Percentiles rank a stretch among this genome's conserved stretches.
phyloP scores from a whole-genome alignment of 257 asterid species.

The Penstemon davidsonii region DNA sequence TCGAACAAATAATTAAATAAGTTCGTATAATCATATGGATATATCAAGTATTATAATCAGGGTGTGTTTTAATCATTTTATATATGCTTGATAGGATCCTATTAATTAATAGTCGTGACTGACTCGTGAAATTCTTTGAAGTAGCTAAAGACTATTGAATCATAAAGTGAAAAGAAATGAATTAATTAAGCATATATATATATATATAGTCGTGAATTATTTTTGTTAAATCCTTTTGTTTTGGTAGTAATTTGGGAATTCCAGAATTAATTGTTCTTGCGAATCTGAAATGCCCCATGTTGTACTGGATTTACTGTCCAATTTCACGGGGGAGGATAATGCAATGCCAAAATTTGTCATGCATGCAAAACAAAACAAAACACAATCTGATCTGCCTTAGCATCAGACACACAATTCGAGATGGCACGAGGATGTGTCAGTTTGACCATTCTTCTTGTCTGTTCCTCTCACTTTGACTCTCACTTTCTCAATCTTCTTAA shows the following conservation, averaged over 20 bases:
- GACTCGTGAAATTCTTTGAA: not conserved
- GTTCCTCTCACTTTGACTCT: constrained; percentile 31
- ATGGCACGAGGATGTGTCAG: constrained; percentile 52
- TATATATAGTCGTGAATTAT: too few species aligned
- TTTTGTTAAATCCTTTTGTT: too few species aligned
- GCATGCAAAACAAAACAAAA: not conserved
- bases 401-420: constrained; percentile 34
- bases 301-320: not conserved
- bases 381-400: not conserved
- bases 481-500: too few species aligned
- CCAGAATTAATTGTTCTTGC: not conserved
- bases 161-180: not conserved
- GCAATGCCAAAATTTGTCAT: not conserved
- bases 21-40: too few species aligned
- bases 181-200: not conserved
- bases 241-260: not conserved
- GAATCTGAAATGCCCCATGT: not conserved
- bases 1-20: too few species aligned
- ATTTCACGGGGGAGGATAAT: not conserved
- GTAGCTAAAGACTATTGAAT: too few species aligned
- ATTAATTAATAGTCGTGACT: too few species aligned
- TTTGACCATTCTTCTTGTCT: constrained; percentile 38
- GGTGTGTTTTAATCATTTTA: too few species aligned
- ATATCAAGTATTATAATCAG: too few species aligned
- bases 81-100: too few species aligned